Base-by-base conservation (phyloP, 1,284 basidiomycete species). In the Ganoderma leucocontextum region DNA sequence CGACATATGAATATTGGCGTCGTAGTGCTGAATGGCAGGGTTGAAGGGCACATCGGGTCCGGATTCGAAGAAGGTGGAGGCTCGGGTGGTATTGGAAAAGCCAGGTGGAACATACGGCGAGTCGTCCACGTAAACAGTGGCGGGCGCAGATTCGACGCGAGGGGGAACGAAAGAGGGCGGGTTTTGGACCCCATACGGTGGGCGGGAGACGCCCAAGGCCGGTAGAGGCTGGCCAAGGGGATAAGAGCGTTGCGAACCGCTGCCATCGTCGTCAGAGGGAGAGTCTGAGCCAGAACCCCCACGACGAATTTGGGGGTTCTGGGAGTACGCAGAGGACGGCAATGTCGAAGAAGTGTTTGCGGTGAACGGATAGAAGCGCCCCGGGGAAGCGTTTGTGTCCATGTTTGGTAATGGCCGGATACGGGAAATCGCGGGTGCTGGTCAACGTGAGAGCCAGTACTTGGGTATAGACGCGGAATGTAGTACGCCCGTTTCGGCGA, bases 321-420 rank as follows among this genome's bases (percentile, higher is more conserved):
- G 64, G 47, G 65, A 35, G 64, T 61, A 59, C 66, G 65, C 66
- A 66, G 67, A 60, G 67, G 72, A 57, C 68, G 66, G 70, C 66
- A 73, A 65, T 47, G 70, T 67, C 25, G 70, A 62, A 65, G 66
- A 60, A 67, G 63, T 52, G 71, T 62, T 41, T 35, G 69, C 60
- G 69, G 71, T 62, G 74, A 72, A 72, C 64, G 70, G 55, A 68
- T 67, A 69, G 68, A 72, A 71, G 73, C 74, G 74, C 74, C 72
- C 70, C 65, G 67, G 17, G 49, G 74, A 70, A 74, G 72, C 67
- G 69, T 74, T 63, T 66, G 63, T 71, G 69, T 70, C 74, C 74
- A 75, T 75, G 60, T 73, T 70, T 70, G 74, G 74, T 71, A 75
- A 73, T 70, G 62, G 74, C 74, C 72, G 67, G 67, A 74, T 70